Evolutionary conservation across 2,329 filamentous ascomycete genomes (phyloP), one percentile per base, ranked within the genome.

Genomic region (Neopestalotiopsis sp.): DNA sequence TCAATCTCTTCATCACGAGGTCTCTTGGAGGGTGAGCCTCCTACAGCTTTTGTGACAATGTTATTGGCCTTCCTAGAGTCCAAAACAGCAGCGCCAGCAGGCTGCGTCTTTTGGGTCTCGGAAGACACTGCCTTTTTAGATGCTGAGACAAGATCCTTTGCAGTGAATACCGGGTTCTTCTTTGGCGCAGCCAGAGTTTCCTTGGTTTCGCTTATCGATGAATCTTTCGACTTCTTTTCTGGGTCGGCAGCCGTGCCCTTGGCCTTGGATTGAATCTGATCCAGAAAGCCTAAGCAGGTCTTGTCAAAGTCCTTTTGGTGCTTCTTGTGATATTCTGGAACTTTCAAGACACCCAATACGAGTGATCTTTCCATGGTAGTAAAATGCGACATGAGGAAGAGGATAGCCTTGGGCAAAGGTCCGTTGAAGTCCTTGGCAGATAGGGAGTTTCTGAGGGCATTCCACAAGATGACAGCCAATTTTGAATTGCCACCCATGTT

Each of bases 261-360:
- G 17, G 73, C 61, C 52, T 78, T 78, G 4, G 74, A 71, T 34
- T 75, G 73, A 38, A 83, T 82, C 70, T 72, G 40, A 24, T 85
- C 81, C 1, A 84, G 80, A 68, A 84, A 85, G 68, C 77, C 83
- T 64, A 83, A 77, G n/a, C 83, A 82, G 38, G 90, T 85, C 45
- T 86, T 84, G 4, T 91, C 88, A 61, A 91, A 81, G 4, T 84
- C 85, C 73, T 91, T 91, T 74, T 92, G 90, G 32, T 89, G 91
- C 74, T 89, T 90, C 70, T 88, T 88, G 56, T 90, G 84, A 17
- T 92, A 86, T 67, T 87, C 89, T 68, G 89, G 86, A 68, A 94
- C 87, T 74, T 92, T 92, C 56, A 89, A 87, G 70, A 87, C 90
- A 72, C 90, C 87, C 57, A 90, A 81, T 45, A 89, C 78, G 59